Evolutionary conservation across 768 basidiomycete genomes (phyloP).

Genomic region (Hypholoma sublateritium): DNA sequence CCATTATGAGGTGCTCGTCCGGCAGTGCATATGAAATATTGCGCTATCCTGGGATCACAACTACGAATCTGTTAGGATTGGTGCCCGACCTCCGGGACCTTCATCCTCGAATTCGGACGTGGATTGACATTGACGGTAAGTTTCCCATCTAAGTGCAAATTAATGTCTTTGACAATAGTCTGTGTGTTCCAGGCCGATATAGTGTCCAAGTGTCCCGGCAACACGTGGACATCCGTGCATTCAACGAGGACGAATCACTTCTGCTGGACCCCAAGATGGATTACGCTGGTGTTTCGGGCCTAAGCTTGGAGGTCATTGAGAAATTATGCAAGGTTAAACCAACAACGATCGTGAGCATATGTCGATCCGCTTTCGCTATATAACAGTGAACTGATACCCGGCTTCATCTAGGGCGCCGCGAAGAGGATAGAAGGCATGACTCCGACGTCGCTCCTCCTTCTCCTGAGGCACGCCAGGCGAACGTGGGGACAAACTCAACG

Average conservation of each 20-base stretch:
- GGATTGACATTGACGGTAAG: slow-evolving; percentile 74
- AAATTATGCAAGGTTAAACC: slow-evolving; percentile 61
- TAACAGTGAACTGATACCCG: neutral
- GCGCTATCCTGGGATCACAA: slow-evolving; percentile 52
- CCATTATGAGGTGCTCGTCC: neutral
- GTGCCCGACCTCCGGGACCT: slow-evolving; percentile 52
- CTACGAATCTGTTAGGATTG: slow-evolving; percentile 36
- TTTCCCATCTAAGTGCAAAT: neutral
- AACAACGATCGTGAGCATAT: slow-evolving; percentile 48
- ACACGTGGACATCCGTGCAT: slow-evolving; percentile 69
- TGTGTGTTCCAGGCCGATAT: slow-evolving; percentile 60
- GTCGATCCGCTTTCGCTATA: neutral
- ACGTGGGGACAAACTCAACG: slow-evolving; percentile 26
- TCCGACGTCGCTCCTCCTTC: slow-evolving; percentile 65
- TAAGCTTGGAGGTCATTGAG: slow-evolving; percentile 78
- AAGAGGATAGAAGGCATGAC: slow-evolving; percentile 96
- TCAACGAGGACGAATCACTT: slow-evolving; percentile 75
- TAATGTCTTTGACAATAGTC: neutral
- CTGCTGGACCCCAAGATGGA: slow-evolving; percentile 69
- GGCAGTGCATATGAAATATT: slow-evolving; percentile 76
- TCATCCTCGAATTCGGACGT: slow-evolving; percentile 50
- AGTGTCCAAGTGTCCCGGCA: slow-evolving; percentile 67
- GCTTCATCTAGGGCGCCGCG: slow-evolving; percentile 68
- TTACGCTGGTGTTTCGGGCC: slow-evolving; percentile 60
- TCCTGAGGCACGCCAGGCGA: slow-evolving; percentile 65